These are phyloP conservation scores for Tetragonia tetragonoides DNA, from an alignment of 148 eudicot genomes.

Conservation along the genomic window DNA sequence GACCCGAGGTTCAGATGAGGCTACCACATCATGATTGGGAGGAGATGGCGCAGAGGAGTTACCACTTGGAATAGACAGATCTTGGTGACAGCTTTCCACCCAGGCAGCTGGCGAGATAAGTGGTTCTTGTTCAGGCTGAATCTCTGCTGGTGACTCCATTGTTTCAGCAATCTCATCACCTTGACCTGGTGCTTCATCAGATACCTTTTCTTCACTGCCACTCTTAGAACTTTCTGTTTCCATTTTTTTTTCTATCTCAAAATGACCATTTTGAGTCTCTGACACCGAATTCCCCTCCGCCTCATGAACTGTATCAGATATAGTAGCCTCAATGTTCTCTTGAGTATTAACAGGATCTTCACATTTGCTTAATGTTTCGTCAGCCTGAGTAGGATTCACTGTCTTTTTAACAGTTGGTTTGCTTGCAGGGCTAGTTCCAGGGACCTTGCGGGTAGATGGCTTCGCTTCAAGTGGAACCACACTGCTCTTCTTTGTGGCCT, in stretches of 20 bases:
- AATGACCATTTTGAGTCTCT: conserved; percentile 26
- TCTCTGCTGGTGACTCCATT: conserved; percentile 32
- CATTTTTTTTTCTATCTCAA: conserved; percentile 29
- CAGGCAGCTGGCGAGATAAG: conserved; percentile 80
- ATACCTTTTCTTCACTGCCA: conserved; percentile 26
- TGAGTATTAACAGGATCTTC: conserved; percentile 33
- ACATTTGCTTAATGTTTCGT: conserved; percentile 35
- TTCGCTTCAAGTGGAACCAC: conserved; percentile 92
- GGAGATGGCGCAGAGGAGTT: conserved; percentile 36
- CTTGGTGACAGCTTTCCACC: conserved; percentile 72
- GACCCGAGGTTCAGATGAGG: conserved; percentile 56
- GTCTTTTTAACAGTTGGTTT: conserved; percentile 38
- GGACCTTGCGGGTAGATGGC: conserved; percentile 66
- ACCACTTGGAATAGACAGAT: conserved; percentile 32
- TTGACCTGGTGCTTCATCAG: conserved; percentile 23
- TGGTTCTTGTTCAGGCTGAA: conserved; percentile 52
- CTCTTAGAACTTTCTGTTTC: conserved; percentile 25
- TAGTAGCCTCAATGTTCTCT: conserved; percentile 31
- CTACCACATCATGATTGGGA: conserved; percentile 31
- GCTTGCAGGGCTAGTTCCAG: conserved; percentile 42
- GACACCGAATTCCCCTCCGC: conserved; percentile 27
- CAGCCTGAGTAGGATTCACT: conserved; percentile 36
- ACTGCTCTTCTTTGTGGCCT: conserved; percentile 84
- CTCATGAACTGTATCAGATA: conserved; percentile 33
- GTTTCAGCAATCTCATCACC: conserved; percentile 31